These are phyloP conservation scores for Paramecium pentaurelia DNA, from an alignment of 73 alveolate genomes.

Conservation along the genomic window DNA sequence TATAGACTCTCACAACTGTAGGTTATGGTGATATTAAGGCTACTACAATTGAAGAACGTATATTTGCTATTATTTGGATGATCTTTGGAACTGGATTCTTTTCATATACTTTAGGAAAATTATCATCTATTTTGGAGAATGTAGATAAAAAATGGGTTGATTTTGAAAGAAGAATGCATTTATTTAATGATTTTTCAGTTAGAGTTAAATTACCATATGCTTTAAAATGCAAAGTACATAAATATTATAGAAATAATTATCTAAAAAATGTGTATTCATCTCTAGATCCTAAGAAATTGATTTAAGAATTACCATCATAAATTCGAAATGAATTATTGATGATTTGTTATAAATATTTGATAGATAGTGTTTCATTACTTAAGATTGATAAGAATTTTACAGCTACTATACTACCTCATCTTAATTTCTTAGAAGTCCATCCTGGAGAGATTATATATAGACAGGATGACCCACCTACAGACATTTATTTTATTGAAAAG, in stretches of 20 bases:
- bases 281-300: conserved; percentile 56
- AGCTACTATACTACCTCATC: conserved; percentile 22
- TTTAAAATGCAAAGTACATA: conserved; percentile 56
- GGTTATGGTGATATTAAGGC: conserved; percentile 81
- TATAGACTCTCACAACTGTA: conserved; percentile 72
- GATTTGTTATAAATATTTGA: conserved; percentile 31
- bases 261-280: conserved; percentile 55
- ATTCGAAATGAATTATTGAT: conserved; percentile 32
- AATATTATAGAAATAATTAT: conserved; percentile 62
- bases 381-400: conserved; percentile 44
- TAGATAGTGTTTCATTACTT: background rate
- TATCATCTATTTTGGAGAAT: conserved; percentile 67
- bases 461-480: conserved; percentile 64
- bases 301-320: conserved; percentile 65
- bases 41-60: conserved; percentile 54
- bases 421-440: conserved; percentile 19
- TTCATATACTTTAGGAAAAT: conserved; percentile 78
- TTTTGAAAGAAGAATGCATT: conserved; percentile 63
- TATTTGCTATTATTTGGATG: conserved; percentile 71
- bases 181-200: conserved; percentile 67
- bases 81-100: conserved; percentile 76
- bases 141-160: conserved; percentile 69
- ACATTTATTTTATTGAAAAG: conserved; percentile 64
- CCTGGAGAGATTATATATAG: conserved; percentile 64
- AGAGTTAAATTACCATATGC: conserved; percentile 61